Conservation (phyloP, 345 rosid species). For the Gynandropsis gynandra region DNA sequence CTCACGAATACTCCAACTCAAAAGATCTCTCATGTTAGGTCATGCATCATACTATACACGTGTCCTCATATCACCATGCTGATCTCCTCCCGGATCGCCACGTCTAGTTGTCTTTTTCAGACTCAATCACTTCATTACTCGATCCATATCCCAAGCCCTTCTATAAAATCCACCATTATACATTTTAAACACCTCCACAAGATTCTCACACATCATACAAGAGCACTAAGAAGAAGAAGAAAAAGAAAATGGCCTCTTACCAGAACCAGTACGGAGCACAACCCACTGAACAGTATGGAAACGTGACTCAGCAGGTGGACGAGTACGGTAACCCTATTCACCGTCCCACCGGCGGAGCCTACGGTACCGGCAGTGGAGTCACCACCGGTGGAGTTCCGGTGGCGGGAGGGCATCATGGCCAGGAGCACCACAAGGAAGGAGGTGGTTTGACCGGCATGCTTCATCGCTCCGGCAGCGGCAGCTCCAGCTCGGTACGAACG, state of each 20-base stretch:
- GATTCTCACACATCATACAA: conserved; percentile 11
- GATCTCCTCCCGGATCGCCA: conserved; percentile 7
- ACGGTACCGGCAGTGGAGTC: conserved; percentile 9
- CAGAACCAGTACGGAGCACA: conserved; percentile 29
- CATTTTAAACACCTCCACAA: conserved; percentile 11
- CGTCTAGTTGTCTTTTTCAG: not conserved
- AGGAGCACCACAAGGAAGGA: conserved; percentile 19
- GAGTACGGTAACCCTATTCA: conserved; percentile 29
- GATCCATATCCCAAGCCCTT: conserved; percentile 23
- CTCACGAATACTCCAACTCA: no score
- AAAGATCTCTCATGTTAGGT: no score
- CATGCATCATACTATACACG: not conserved
- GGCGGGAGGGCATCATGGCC: conserved; percentile 23
- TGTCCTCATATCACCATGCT: conserved; percentile 3
- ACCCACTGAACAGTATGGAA: conserved; percentile 38
- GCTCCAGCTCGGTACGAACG: conserved; percentile 41
- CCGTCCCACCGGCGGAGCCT: conserved; percentile 15
- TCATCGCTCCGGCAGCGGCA: conserved; percentile 48
- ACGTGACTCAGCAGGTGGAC: conserved; percentile 27
- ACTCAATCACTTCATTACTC: not conserved
- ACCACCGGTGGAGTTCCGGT: conserved; percentile 17
- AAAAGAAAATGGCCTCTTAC: conserved; percentile 23
- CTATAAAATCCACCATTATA: conserved; percentile 18
- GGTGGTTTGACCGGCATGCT: conserved; percentile 32
- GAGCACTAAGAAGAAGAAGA: conserved; percentile 10